phyloP scores from a whole-genome alignment of 2,329 filamentous ascomycete genomes.

The Arthrobotrys iridis region DNA sequence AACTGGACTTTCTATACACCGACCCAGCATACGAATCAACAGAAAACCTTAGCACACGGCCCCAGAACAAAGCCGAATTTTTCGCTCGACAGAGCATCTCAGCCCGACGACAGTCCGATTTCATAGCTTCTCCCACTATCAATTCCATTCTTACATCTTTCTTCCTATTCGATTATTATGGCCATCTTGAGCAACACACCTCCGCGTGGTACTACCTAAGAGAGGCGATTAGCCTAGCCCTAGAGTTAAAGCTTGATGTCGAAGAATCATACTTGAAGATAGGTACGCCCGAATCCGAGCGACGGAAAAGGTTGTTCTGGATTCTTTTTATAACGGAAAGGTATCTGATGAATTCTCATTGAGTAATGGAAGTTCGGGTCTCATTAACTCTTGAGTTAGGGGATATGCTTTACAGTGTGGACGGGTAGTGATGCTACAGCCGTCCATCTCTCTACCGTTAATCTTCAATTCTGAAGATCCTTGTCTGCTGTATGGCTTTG shows the following conservation, averaged over 20 bases:
- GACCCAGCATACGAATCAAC: too few species aligned
- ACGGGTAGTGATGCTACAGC: neutral
- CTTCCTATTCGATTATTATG: neutral
- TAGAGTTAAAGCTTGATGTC: neutral
- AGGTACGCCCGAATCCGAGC: neutral
- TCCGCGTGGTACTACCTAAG: slow-evolving; percentile 7
- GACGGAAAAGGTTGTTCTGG: slow-evolving; percentile 13
- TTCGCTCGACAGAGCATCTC: neutral
- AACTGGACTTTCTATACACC: too few species aligned
- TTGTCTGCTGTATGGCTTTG: neutral
- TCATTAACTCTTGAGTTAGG: too few species aligned
- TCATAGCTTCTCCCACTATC: neutral
- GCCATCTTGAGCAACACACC: neutral
- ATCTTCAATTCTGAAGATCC: slow-evolving; percentile 1
- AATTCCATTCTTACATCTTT: slow-evolving; percentile 4
- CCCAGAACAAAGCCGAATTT: too few species aligned
- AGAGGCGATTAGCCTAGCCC: neutral
- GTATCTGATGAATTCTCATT: neutral
- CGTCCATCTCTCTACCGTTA: neutral
- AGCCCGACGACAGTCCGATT: neutral
- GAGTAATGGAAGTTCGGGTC: too few species aligned
- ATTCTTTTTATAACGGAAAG: neutral
- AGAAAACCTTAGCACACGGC: too few species aligned
- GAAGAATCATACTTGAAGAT: neutral
- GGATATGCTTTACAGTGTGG: neutral